Percentiles rank a stretch among this genome's conserved stretches.
These are phyloP conservation scores for Madurella mycetomatis DNA, from an alignment of 2,329 filamentous ascomycete genomes.

Conservation along the genomic window DNA sequence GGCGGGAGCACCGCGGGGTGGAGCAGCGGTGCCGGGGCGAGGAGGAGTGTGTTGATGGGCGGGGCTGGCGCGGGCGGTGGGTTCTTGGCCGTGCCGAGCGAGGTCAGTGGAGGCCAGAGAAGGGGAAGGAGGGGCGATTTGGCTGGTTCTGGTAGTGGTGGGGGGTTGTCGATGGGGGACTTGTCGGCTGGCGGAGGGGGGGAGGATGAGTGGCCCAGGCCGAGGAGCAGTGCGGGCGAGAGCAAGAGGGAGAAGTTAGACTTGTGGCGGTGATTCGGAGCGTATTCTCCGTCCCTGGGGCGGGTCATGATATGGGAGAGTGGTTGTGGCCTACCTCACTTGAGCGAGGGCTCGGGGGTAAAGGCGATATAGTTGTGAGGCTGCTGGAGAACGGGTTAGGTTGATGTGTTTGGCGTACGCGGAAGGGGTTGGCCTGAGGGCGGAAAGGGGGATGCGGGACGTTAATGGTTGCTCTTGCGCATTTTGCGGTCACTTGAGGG, in stretches of 20 bases:
- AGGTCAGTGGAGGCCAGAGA: not conserved
- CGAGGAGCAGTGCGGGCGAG: constrained; percentile 23
- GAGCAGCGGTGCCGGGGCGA: constrained; percentile 46
- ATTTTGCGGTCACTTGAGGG: not conserved
- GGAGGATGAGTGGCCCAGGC: constrained; percentile 25
- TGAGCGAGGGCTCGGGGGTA: no score
- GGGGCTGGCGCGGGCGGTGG: constrained; percentile 46
- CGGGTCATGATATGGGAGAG: not conserved
- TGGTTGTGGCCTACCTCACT: no score
- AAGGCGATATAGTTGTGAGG: no score
- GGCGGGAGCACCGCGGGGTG: constrained; percentile 40
- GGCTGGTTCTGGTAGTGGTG: not conserved
- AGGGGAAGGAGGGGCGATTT: not conserved
- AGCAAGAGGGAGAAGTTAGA: constrained; percentile 26
- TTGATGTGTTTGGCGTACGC: no score
- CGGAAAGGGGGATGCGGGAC: no score
- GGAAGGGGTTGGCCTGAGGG: no score
- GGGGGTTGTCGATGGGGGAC: not conserved
- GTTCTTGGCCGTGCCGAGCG: constrained; percentile 50
- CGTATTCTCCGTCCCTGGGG: no score
- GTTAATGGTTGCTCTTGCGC: no score
- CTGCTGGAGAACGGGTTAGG: no score
- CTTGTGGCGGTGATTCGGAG: constrained; percentile 23
- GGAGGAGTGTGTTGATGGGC: constrained; percentile 51
- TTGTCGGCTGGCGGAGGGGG: constrained; percentile 3